Conservation (phyloP, 768 basidiomycete species). For the Tulasnella sp. region DNA sequence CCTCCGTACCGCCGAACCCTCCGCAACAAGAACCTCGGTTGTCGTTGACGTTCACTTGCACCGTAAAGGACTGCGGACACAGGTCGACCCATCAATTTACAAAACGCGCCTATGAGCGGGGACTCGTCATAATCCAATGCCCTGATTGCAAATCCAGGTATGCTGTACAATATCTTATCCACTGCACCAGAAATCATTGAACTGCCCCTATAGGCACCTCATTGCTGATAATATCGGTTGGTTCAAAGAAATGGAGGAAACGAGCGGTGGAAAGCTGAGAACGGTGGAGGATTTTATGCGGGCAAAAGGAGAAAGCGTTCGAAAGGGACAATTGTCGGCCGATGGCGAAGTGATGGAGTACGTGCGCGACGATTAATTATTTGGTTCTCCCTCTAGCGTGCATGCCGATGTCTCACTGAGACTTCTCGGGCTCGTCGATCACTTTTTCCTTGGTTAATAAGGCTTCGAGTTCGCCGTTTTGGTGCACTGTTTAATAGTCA, state of each 20-base stretch:
- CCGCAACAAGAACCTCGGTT: slow-evolving; percentile 42
- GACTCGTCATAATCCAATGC: slow-evolving; percentile 85
- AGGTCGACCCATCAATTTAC: slow-evolving; percentile 85
- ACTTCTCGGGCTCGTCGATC: slow-evolving; percentile 39
- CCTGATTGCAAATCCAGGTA: slow-evolving; percentile 82
- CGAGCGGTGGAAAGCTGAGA: slow-evolving; percentile 52
- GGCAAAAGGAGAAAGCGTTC: slow-evolving; percentile 65
- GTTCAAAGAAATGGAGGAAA: slow-evolving; percentile 64
- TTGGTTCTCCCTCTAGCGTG: slow-evolving; percentile 4
- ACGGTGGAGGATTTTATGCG: slow-evolving; percentile 76
- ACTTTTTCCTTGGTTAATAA: slow-evolving; percentile 61
- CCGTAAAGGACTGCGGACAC: slow-evolving; percentile 54
- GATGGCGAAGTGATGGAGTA: slow-evolving; percentile 8
- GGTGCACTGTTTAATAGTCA: slow-evolving; percentile 58
- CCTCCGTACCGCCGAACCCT: background rate
- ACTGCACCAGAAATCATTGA: background rate
- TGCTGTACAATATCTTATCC: slow-evolving; percentile 22
- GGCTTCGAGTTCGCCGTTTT: slow-evolving; percentile 82
- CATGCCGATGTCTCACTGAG: background rate
- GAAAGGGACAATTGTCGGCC: background rate
- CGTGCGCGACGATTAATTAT: background rate
- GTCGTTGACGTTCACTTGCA: slow-evolving; percentile 78
- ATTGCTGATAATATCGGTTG: slow-evolving; percentile 86
- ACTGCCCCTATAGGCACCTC: slow-evolving; percentile 43
- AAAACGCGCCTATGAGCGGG: slow-evolving; percentile 69